phyloP scores from a whole-genome alignment of 1,284 basidiomycete genomes.

The Veloboletus limbatus region DNA sequence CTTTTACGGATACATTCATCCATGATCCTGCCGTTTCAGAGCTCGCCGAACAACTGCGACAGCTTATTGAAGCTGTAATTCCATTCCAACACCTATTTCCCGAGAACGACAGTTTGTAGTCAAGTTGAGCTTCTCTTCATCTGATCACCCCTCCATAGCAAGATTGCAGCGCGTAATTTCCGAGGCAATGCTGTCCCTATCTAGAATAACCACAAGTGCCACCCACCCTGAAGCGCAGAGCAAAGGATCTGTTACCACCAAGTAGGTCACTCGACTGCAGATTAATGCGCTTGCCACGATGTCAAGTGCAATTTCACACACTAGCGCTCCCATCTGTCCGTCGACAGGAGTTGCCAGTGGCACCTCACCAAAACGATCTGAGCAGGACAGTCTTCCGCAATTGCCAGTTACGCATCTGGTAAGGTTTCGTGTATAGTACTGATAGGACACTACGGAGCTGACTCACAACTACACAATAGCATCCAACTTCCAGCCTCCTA shows the following conservation, averaged over 20 bases:
- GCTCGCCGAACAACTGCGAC: conserved; percentile 13
- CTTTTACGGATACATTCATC: conserved; percentile 17
- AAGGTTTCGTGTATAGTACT: too few relatives aligned
- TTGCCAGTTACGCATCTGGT: too few relatives aligned
- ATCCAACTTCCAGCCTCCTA: too few relatives aligned
- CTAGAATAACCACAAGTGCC: neutral
- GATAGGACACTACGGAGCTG: too few relatives aligned
- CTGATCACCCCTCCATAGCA: conserved; percentile 11
- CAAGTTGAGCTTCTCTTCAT: neutral
- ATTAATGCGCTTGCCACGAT: too few relatives aligned
- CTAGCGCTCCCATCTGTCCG: too few relatives aligned
- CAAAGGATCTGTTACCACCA: neutral
- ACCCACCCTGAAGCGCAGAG: neutral
- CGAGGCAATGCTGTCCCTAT: conserved; percentile 5
- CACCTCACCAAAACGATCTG: too few relatives aligned
- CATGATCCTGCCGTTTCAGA: conserved; percentile 4
- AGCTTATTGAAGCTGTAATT: conserved; percentile 18
- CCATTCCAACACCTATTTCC: conserved; percentile 23
- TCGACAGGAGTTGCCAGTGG: too few relatives aligned
- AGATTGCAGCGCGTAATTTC: conserved; percentile 21
- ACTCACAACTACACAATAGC: too few relatives aligned
- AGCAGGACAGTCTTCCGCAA: too few relatives aligned
- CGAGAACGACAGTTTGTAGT: conserved; percentile 16
- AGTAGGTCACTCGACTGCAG: too few relatives aligned
- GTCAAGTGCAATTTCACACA: too few relatives aligned